Evolutionary conservation across 306 rosid genomes (phyloP), one percentile per base, ranked within the genome.

Genomic region (Cucurbita maxima): DNA sequence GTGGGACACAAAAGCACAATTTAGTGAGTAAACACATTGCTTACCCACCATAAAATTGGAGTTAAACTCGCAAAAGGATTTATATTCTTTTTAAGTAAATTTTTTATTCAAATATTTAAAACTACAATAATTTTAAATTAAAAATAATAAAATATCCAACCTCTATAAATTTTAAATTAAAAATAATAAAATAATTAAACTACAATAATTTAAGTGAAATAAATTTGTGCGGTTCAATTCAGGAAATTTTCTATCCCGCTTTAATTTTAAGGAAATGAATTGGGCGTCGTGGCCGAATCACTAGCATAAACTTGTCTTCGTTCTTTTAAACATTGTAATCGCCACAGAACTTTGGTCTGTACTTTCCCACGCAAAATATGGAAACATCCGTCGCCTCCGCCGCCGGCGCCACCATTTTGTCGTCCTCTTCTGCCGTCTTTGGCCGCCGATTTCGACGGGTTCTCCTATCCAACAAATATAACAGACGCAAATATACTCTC

Each of bases 221-320:
- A 10, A 67, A 67, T 13, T 37, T 25, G 75, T 71, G 3, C 15
- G 37, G 54, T 20, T 67, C 7, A 11, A 45, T 25, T 19, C 40
- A 44, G 48, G 59, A 4, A 22, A 48, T 4, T 22, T 47, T 47
- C 43, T 22, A 8, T 40, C 47, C 15, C 48, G 25, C 47, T 30
- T n/a, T n/a, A 51, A 14, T 50, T 53, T 30, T 9, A 18, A 75
- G 63, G 72, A 20, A 71, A 50, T 43, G 45, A 58, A 43, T 54
- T 19, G 16, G 69, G 14, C 70, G 34, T 79, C 86, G 90, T 86
- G 90, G 88, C 88, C 8, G 54, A 61, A 82, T 73, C 68, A 37
- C 76, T 51, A 34, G 57, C 82, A 40, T 76, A 62, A 0, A 54
- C 44, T 22, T 8, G 13, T 22, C 57, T 4, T 41, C 12, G 53